Evolutionary conservation across 176 grass and related monocot genomes (phyloP).

Genomic region (Eremochloa ophiuroides): DNA sequence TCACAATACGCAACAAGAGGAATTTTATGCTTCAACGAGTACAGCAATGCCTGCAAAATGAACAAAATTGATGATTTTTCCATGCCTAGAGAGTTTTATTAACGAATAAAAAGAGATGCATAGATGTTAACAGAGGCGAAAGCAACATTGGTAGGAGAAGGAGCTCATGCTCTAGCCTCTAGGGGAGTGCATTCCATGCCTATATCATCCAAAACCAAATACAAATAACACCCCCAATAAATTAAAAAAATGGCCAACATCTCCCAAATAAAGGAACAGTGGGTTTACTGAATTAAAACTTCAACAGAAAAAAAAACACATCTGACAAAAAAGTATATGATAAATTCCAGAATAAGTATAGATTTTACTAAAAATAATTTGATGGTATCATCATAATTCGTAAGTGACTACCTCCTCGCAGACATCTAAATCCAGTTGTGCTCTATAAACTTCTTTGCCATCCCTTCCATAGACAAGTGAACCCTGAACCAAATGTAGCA

Average conservation of each 20-base stretch:
- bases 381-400: conserved; percentile 7
- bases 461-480: conserved; percentile 73
- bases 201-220: conserved; percentile 9
- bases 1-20: conserved; percentile 66
- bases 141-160: background rate
- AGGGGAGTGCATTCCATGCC: background rate
- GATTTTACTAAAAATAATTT: conserved; percentile 5
- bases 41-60: conserved; percentile 64
- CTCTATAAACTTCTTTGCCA: conserved; percentile 68
- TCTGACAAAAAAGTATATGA: background rate
- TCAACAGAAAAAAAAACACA: background rate
- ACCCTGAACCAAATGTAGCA: conserved; percentile 52
- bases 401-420: conserved; percentile 66
- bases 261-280: conserved; percentile 5
- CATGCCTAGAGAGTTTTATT: too few relatives aligned
- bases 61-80: background rate
- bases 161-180: background rate
- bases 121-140: background rate
- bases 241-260: background rate
- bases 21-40: conserved; percentile 76
- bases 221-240: background rate
- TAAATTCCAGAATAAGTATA: background rate
- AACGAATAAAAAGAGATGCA: background rate
- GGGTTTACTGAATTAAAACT: background rate
- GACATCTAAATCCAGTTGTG: conserved; percentile 60